Base-by-base conservation (phyloP, 2,329 filamentous ascomycete genomes). In the Incumbomyces delicatus region DNA sequence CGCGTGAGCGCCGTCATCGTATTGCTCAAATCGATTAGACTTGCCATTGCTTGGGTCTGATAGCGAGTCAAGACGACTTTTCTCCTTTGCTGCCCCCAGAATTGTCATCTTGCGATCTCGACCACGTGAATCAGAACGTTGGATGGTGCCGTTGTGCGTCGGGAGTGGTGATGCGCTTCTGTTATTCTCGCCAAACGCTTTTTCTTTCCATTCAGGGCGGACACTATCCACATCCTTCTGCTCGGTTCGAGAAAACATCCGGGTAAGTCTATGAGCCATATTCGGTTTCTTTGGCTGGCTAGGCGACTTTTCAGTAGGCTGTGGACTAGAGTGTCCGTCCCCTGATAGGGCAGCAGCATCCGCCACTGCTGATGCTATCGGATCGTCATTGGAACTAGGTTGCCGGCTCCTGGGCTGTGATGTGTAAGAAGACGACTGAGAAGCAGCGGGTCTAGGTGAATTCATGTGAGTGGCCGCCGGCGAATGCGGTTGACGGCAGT, bases 1-100 rank as follows among this genome's bases (percentile, higher is more conserved):
- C 59, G 85, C 82, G 60, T 98, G 92, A 31, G 80, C 77, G 53
- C 86, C 85, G 52, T 83, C 76, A 1, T 77, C 68, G 41, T 74
- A 68, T 17, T 72, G 52, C 64, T 79, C 78, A 61, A 81, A 84
- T 32, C 79, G 64, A 53, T 66, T 70, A 50, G 65, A 57, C 2
- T 53, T 50, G 27, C 43, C 41, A 47, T 50, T 30, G 32, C 48
- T 20, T 4, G 38, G 17, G 18, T 57, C 53, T 2, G 49, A 35
- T 2, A 56, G 50, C 7, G 55, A 50, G 35, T 57, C 57, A 41
- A 67, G 63, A 52, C 67, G 65, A 30, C 38, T 42, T 46, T 54
- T 52, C 44, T 59, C 50, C 50, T 59, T 49, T 34, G 51, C 41
- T n/a, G 46, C 36, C 46, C 54, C 34, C 16, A 54, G 37, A 3